These are phyloP conservation scores for Torrubiella hemipterigena DNA, from an alignment of 2,329 filamentous ascomycete species.

Conservation along the genomic window DNA sequence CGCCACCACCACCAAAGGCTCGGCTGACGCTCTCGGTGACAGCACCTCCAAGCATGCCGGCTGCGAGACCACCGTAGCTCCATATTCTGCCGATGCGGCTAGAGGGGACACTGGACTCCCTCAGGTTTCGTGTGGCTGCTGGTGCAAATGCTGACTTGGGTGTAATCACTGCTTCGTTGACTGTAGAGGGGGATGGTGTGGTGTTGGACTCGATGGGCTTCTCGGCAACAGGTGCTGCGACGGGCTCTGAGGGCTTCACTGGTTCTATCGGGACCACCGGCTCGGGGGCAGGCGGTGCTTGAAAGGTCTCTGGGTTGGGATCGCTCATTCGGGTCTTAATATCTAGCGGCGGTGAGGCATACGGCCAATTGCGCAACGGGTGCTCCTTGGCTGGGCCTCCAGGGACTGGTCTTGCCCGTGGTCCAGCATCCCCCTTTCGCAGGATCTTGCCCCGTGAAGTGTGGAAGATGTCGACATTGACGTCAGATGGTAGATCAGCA, in stretches of 20 bases:
- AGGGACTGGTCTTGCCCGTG: slow-evolving; percentile 5
- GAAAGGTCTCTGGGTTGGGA: too few species aligned
- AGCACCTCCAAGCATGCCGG: slow-evolving; percentile 89
- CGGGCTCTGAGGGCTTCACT: neutral
- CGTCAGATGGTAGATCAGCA: slow-evolving; percentile 23
- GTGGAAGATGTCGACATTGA: slow-evolving; percentile 37
- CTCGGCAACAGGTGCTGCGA: neutral
- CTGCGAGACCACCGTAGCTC: slow-evolving; percentile 89
- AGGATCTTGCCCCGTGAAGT: slow-evolving; percentile 29
- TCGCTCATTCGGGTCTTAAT: neutral
- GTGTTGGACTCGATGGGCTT: too few species aligned
- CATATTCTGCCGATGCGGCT: slow-evolving; percentile 78
- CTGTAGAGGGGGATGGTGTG: too few species aligned
- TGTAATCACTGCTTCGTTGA: too few species aligned
- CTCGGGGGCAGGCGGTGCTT: too few species aligned
- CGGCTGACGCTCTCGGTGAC: slow-evolving; percentile 76
- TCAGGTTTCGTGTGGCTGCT: too few species aligned
- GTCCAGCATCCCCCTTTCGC: slow-evolving; percentile 13
- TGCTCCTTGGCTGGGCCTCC: slow-evolving; percentile 20
- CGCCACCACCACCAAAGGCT: slow-evolving; percentile 53
- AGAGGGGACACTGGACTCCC: slow-evolving; percentile 83
- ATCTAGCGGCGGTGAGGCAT: neutral
- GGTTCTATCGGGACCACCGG: too few species aligned
- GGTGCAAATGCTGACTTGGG: too few species aligned
- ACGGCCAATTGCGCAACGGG: slow-evolving; percentile 23